These are phyloP conservation scores for Adenanthera pavonina DNA, from an alignment of 306 rosid genomes.

Conservation along the genomic window DNA sequence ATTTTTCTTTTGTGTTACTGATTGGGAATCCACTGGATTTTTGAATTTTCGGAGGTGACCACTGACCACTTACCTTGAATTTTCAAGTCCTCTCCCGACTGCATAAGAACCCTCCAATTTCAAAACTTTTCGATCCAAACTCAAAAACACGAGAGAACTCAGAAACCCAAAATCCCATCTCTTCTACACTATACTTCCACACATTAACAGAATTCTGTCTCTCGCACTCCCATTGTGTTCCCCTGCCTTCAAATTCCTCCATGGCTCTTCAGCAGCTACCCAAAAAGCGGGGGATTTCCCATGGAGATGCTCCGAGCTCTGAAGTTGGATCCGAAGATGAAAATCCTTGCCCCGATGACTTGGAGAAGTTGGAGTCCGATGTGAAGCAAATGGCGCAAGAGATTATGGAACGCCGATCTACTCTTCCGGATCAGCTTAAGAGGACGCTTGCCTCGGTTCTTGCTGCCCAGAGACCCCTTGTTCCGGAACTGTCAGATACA, in stretches of 20 bases:
- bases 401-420: conserved; percentile 62
- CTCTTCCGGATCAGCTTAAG: conserved; percentile 70
- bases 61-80: background rate
- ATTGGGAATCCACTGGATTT: background rate
- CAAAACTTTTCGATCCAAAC: background rate
- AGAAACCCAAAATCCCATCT: background rate
- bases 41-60: background rate
- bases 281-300: conserved; percentile 23
- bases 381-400: conserved; percentile 64
- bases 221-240: background rate
- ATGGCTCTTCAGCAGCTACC: conserved; percentile 44
- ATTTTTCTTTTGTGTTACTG: background rate
- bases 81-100: background rate
- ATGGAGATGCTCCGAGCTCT: conserved; percentile 40
- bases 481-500: conserved; percentile 40
- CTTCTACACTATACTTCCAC: background rate
- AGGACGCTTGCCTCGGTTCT: conserved; percentile 56
- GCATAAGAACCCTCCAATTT: background rate
- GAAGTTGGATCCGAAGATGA: conserved; percentile 29
- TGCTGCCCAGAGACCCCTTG: conserved; percentile 58
- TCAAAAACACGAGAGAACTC: background rate
- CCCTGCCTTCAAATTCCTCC: background rate
- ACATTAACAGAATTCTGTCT: background rate
- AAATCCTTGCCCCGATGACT: background rate
- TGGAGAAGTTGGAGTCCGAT: conserved; percentile 62